Conservation (phyloP, 2,329 filamentous ascomycete species). For the Sclerotinia spermophila region DNA sequence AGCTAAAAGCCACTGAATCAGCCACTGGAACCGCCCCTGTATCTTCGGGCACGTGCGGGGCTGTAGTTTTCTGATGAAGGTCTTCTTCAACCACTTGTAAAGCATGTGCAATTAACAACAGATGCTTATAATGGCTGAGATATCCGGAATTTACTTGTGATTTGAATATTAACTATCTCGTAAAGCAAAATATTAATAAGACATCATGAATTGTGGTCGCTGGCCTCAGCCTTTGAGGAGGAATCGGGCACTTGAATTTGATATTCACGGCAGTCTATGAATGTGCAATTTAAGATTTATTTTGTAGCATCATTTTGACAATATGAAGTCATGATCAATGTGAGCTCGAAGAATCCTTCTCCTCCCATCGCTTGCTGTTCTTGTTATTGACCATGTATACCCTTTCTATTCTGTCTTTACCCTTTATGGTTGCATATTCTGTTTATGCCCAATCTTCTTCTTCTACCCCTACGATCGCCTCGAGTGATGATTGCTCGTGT, state of each 20-base stretch:
- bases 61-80: background rate
- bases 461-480: background rate
- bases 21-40: background rate
- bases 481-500: slow-evolving; percentile 41
- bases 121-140: background rate
- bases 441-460: background rate
- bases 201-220: background rate
- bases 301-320: background rate
- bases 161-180: background rate
- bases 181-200: background rate
- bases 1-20: background rate
- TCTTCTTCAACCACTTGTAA: background rate
- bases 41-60: background rate
- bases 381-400: background rate
- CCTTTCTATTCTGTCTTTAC: slow-evolving; percentile 5
- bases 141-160: background rate
- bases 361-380: background rate
- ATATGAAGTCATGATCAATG: background rate
- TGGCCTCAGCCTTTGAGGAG: background rate
- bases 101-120: background rate
- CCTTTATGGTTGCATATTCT: background rate
- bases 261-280: background rate
- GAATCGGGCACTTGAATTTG: background rate
- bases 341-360: background rate
- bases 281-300: background rate